Percentiles rank a stretch among this genome's conserved stretches.
phyloP scores from a whole-genome alignment of 805 yeast genomes.

The Tetrapisispora pingtungensis region DNA sequence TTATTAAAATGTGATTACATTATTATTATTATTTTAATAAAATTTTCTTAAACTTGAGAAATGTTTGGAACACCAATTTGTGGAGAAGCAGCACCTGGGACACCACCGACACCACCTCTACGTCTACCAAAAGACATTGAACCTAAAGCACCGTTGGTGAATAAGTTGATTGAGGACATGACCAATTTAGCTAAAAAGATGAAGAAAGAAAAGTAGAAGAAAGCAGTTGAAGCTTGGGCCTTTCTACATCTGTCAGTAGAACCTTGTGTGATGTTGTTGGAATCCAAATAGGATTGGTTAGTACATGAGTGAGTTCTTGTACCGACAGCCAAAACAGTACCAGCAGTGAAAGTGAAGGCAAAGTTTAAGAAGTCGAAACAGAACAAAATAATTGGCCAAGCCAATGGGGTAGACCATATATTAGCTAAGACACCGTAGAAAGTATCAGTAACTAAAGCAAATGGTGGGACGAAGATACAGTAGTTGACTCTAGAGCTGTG shows the following conservation, averaged over 20 bases:
- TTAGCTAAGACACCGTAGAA: slow-evolving; percentile 71
- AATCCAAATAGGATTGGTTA: slow-evolving; percentile 52
- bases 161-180: slow-evolving; percentile 21
- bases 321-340: slow-evolving; percentile 87
- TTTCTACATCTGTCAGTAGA: slow-evolving; percentile 81
- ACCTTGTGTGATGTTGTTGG: slow-evolving; percentile 68
- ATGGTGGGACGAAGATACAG: slow-evolving; percentile 78
- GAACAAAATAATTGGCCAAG: slow-evolving; percentile 77
- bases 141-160: slow-evolving; percentile 20
- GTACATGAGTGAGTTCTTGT: slow-evolving; percentile 79
- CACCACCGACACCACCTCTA: slow-evolving; percentile 32
- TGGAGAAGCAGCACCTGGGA: slow-evolving; percentile 22
- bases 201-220: slow-evolving; percentile 76
- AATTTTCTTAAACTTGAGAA: slow-evolving; percentile 62
- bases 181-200: slow-evolving; percentile 56
- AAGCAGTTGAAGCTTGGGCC: slow-evolving; percentile 77
- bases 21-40: too few species aligned
- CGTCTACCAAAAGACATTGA: slow-evolving; percentile 27
- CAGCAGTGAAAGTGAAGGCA: slow-evolving; percentile 90
- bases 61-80: slow-evolving; percentile 84
- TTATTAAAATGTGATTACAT: too few species aligned
- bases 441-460: slow-evolving; percentile 71
- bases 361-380: slow-evolving; percentile 76
- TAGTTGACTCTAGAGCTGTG: slow-evolving; percentile 74
- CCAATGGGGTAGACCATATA: slow-evolving; percentile 59